Base-by-base conservation (phyloP, 495 filamentous ascomycete genomes). In the Xylaria telfairii region DNA sequence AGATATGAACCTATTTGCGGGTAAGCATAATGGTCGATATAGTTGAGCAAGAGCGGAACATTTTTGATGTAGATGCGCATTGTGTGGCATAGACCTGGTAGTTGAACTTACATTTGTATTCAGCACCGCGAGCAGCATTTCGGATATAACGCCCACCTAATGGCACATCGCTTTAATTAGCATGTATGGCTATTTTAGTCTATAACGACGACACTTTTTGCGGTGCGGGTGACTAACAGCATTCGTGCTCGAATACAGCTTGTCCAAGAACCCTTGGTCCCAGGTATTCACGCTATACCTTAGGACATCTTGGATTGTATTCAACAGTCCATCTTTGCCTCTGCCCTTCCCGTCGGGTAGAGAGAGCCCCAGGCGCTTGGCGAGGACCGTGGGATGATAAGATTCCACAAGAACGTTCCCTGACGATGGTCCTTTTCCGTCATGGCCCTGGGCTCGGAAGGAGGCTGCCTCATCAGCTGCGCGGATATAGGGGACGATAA, bases 221-320 rank as follows among this genome's bases (percentile, higher is more conserved):
- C 17, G 4, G 4, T 60, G 32, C 17, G 8, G 17, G 49, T 19
- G 26, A 41, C 86, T 46, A 73, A 91, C 92, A 19, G 94, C 90
- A 80, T 96, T 94, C 32, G 92, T 96, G 62, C 89, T 90, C 26
- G 91, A 90, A 79, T 97, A 98, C 41, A 97, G 83, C 83, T 97
- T 97, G 80, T 97, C 93, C 78, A 98, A 80, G 81, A 99, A 97
- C 9, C 95, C 96, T 76, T 95, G 93, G 79, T 95, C 91, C 95
- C 95, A 98, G 41, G 95, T 98, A 80, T 98, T 98, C 74, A 97
- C 95, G 60, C 89, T 92, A 82, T 96, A 93, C 64, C 87, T 84
- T 64, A 97, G 84, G 41, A 96, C 83, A 73, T 89, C 86, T 70
- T 88, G 81, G 34, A 95, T 84, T 3, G 87, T 81, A 28, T 87